phyloP scores from a whole-genome alignment of 108 stramenopile genomes.

The Bacterosira constricta region DNA sequence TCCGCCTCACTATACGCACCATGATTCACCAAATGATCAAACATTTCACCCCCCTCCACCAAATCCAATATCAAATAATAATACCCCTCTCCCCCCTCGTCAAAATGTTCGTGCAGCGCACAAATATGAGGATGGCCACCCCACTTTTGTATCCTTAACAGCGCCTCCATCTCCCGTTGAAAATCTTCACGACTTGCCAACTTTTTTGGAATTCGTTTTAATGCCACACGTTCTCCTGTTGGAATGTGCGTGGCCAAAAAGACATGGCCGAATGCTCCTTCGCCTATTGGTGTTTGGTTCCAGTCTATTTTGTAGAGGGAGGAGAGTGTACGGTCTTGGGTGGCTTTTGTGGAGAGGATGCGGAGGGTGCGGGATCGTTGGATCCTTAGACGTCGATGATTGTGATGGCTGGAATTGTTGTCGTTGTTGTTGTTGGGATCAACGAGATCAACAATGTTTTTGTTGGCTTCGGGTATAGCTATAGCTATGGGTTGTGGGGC shows the following conservation, averaged over 20 bases:
- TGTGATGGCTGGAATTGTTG: conserved; percentile 1
- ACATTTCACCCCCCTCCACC: conserved; percentile 84
- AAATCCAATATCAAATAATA: conserved; percentile 83
- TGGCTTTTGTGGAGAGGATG: conserved; percentile 46
- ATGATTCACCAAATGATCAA: conserved; percentile 82
- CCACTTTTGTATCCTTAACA: conserved; percentile 73
- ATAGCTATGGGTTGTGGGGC: neutral
- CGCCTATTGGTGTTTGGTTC: conserved; percentile 39
- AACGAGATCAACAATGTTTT: neutral
- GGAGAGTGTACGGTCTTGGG: conserved; percentile 21
- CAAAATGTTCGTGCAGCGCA: conserved; percentile 68
- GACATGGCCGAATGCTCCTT: conserved; percentile 79
- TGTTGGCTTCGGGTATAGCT: neutral
- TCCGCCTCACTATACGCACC: conserved; percentile 87
- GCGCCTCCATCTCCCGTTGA: conserved; percentile 82
- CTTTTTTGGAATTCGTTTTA: conserved; percentile 83
- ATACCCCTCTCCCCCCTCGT: conserved; percentile 28
- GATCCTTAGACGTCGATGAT: conserved; percentile 31
- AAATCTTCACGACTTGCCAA: conserved; percentile 69
- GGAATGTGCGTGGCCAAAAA: conserved; percentile 57
- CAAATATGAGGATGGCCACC: conserved; percentile 88
- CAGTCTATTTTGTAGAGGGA: conserved; percentile 49
- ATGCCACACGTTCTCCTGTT: conserved; percentile 63
- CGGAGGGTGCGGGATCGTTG: conserved; percentile 48
- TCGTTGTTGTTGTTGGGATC: neutral